Base-by-base conservation (phyloP, 331 rosid species). In the Phaseolus coccineus region DNA sequence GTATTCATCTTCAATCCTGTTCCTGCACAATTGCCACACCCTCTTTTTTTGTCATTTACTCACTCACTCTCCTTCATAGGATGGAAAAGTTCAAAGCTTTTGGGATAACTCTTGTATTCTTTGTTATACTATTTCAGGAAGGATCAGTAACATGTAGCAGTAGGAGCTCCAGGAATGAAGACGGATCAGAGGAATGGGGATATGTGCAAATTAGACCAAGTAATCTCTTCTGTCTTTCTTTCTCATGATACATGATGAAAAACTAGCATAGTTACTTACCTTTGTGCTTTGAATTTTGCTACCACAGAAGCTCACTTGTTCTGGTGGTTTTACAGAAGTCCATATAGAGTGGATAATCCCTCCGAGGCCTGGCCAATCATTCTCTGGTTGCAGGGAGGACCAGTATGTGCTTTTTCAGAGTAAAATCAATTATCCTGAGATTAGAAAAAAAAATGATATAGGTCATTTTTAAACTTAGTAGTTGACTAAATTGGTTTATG, bases 331-430 rank as follows among this genome's bases (percentile, higher is more conserved):
- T 92, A 92, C 71, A 89, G 79, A 82, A 92, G 96, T 84, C 90
- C 96, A 4, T 44, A 89, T 74, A 89, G 97, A 84, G 91, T 92
- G 55, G 87, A 89, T 3, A 76, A 89, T 74, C 87, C 94, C 16
- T 89, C 96, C 40, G 89, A 89, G 84, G 92, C 96, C 39, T 92
- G 97, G 97, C 97, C 97, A 33, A 82, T 85, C 71, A 71, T 92
- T 85, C 92, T 90, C 37, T 92, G 97, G 97, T 79, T 92, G 76
- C 97, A 92, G 76, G 97, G 97, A 62, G 97, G 97, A 74, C 97
- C 97, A 25, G 96, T 90, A 28, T 88, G 94, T 28, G 0, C 0
- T 57, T 8, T 25, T 25, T 25, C 2, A 19, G 4, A 19, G 13
- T 55, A 7, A 55, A 22, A 55, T 6, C 2, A 22, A 2, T 55